Evolutionary conservation across 352 stramenopile species (phyloP).

Genomic region (Pythium oligandrum): DNA sequence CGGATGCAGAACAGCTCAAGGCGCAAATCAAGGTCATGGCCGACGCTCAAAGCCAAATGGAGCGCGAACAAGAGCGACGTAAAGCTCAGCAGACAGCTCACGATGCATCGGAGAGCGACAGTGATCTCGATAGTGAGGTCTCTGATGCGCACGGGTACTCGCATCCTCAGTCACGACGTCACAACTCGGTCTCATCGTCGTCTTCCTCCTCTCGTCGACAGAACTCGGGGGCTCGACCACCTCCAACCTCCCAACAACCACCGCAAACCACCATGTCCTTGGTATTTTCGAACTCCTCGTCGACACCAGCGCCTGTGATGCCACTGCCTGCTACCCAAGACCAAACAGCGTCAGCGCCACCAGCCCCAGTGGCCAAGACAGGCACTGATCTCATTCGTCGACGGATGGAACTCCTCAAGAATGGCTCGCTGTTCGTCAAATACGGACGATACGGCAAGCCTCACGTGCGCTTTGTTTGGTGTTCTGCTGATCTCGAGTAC

Average conservation of each 20-base stretch:
- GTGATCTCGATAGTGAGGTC: slow-evolving; percentile 25
- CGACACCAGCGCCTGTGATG: no score
- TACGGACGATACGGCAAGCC: slow-evolving; percentile 71
- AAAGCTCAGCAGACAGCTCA: neutral
- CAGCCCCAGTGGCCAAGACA: slow-evolving; percentile 18
- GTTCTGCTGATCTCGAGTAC: slow-evolving; percentile 66
- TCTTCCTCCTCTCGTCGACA: no score
- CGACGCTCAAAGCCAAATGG: slow-evolving; percentile 31
- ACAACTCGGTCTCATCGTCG: no score
- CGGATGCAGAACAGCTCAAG: slow-evolving; percentile 46
- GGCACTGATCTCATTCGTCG: slow-evolving; percentile 56
- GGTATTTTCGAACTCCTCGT: slow-evolving; percentile 3
- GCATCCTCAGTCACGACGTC: slow-evolving; percentile 3
- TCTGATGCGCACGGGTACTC: slow-evolving; percentile 9
- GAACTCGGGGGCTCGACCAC: neutral
- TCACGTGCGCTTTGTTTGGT: slow-evolving; percentile 80
- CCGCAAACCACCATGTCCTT: slow-evolving; percentile 18
- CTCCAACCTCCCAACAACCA: slow-evolving; percentile 1
- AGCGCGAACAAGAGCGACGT: neutral
- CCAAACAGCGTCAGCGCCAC: no score
- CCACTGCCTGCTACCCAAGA: no score
- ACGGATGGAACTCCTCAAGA: slow-evolving; percentile 67
- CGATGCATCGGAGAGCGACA: slow-evolving; percentile 29
- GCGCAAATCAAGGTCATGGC: slow-evolving; percentile 32
- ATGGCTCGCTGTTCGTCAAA: slow-evolving; percentile 73